phyloP scores from a whole-genome alignment of 31 red algal species.

The Asparagopsis taxiformis region DNA sequence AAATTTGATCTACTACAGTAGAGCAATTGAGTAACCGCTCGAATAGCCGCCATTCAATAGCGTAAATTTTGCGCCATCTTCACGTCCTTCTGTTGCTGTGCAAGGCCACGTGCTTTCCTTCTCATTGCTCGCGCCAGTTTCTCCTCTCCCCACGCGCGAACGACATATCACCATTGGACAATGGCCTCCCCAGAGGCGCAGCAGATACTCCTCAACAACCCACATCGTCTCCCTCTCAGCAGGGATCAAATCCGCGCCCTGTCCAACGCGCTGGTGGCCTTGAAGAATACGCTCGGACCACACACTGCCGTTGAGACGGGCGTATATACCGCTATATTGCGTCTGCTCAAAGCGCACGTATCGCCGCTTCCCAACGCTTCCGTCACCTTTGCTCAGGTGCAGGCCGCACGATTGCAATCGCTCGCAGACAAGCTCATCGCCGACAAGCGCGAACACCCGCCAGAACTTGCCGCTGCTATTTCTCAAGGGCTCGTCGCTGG shows the following conservation, averaged over 20 bases:
- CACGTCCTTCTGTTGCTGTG: too few relatives aligned
- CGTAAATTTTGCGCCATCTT: too few relatives aligned
- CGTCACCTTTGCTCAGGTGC: conserved; percentile 78
- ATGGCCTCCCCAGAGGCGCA: conserved; percentile 39
- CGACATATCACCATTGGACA: too few relatives aligned
- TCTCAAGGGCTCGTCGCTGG: conserved; percentile 62
- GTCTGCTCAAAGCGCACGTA: conserved; percentile 76
- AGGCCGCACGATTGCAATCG: conserved; percentile 72
- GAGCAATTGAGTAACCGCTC: too few relatives aligned
- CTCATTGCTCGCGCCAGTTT: too few relatives aligned
- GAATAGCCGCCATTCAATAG: too few relatives aligned
- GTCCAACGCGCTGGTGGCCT: conserved; percentile 23
- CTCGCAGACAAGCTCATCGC: conserved; percentile 55
- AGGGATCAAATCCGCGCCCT: conserved; percentile 64
- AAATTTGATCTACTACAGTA: too few relatives aligned
- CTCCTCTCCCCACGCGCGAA: too few relatives aligned
- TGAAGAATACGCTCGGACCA: conserved; percentile 24
- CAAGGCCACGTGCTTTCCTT: too few relatives aligned
- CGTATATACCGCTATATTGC: conserved; percentile 60
- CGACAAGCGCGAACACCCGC: conserved; percentile 47
- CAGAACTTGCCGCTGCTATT: conserved; percentile 52
- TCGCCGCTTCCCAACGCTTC: conserved; percentile 41
- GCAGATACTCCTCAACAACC: conserved; percentile 39
- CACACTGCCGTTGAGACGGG: conserved; percentile 42
- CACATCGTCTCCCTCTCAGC: conserved; percentile 67